phyloP scores from a whole-genome alignment of 352 stramenopile species.

The Plasmopara viticola region DNA sequence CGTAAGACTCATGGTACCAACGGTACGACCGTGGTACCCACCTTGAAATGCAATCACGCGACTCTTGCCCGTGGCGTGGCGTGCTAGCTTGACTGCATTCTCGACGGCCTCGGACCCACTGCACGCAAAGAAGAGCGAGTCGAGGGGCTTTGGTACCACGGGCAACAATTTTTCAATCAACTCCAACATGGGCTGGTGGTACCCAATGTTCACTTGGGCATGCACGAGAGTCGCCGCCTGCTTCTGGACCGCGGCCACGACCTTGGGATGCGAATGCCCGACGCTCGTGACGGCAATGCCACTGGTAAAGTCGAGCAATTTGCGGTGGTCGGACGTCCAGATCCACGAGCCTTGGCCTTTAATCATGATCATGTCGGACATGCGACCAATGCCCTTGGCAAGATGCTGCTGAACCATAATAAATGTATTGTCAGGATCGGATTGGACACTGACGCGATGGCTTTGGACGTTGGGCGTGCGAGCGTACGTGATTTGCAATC shows the following conservation, averaged over 20 bases:
- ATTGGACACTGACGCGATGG: not conserved
- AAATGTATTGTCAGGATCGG: not conserved
- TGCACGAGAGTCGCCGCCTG: constrained; percentile 87
- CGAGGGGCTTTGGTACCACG: constrained; percentile 68
- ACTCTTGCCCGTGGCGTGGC: constrained; percentile 83
- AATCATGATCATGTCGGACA: constrained; percentile 80
- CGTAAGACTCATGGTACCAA: constrained; percentile 90
- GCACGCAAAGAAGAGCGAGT: constrained; percentile 89
- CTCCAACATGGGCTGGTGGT: constrained; percentile 90
- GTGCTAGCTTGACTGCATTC: constrained; percentile 90
- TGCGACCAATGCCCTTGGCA: constrained; percentile 69
- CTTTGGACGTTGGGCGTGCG: constrained; percentile 1
- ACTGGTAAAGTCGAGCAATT: constrained; percentile 90
- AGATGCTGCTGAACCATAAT: constrained; percentile 69
- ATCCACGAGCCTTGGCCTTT: constrained; percentile 84
- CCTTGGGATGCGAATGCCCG: constrained; percentile 89
- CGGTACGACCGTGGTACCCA: constrained; percentile 89
- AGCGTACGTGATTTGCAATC: constrained; percentile 19
- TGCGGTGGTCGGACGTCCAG: constrained; percentile 81
- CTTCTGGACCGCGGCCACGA: constrained; percentile 86
- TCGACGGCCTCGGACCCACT: constrained; percentile 90
- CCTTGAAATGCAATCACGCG: constrained; percentile 91
- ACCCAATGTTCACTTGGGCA: constrained; percentile 89
- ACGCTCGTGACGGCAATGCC: constrained; percentile 91
- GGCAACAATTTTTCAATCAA: constrained; percentile 78